Conservation (phyloP, 2,329 filamentous ascomycete species). For the Aspergillus terreus region DNA sequence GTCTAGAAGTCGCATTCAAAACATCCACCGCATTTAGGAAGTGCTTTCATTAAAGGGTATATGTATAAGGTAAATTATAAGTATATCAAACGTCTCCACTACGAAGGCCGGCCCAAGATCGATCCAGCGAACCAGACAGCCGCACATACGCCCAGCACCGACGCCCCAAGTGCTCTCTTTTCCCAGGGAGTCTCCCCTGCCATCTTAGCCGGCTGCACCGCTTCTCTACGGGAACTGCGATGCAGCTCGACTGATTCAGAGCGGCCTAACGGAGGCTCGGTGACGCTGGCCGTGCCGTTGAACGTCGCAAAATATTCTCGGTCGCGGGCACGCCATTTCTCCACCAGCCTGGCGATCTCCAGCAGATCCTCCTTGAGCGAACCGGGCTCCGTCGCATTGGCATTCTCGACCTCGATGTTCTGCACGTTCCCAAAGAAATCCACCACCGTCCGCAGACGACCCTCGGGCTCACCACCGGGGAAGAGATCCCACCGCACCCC, state of each 20-base stretch:
- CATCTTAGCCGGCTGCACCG: slow-evolving; percentile 54
- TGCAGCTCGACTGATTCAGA: slow-evolving; percentile 7
- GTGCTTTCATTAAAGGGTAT: not conserved
- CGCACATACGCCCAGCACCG: slow-evolving; percentile 32
- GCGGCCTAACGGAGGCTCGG: slow-evolving; percentile 4
- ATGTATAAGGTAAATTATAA: not conserved
- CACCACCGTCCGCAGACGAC: slow-evolving; percentile 76
- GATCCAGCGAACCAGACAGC: slow-evolving; percentile 36
- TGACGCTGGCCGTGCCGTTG: slow-evolving; percentile 16
- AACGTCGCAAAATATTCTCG: slow-evolving; percentile 28
- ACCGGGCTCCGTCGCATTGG: slow-evolving; percentile 50
- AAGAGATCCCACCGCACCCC: slow-evolving; percentile 96
- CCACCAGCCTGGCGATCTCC: slow-evolving; percentile 61
- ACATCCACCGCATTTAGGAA: too few relatives aligned
- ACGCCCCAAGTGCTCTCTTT: slow-evolving; percentile 40
- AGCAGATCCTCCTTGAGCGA: slow-evolving; percentile 66
- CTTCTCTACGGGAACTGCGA: slow-evolving; percentile 32
- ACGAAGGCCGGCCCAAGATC: slow-evolving; percentile 24
- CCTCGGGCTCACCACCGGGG: slow-evolving; percentile 72
- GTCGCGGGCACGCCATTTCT: slow-evolving; percentile 47
- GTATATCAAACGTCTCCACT: not conserved
- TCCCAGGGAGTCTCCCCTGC: slow-evolving; percentile 65
- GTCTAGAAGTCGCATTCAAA: too few relatives aligned
- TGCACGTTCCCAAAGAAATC: slow-evolving; percentile 99
- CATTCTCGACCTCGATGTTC: slow-evolving; percentile 81